A percentile compares a stretch with the other conserved stretches of the same genome.
These are phyloP conservation scores for Lepidium campestre DNA, from an alignment of 441 rosid genomes.

Conservation along the genomic window DNA sequence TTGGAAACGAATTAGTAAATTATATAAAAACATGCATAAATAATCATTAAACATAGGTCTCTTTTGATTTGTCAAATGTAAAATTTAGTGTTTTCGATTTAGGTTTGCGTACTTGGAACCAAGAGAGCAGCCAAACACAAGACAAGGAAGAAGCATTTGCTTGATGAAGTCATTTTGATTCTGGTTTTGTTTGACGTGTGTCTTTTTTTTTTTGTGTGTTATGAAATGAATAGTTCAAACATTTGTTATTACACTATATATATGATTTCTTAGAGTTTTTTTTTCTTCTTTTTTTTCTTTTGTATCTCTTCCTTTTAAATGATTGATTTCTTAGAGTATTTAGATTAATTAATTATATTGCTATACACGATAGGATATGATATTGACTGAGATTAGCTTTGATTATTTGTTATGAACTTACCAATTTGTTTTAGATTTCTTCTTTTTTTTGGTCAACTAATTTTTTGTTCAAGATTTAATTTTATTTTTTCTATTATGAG, in stretches of 20 bases:
- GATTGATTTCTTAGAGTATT: neutral
- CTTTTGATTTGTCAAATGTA: neutral
- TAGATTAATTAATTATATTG: neutral
- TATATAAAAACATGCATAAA: neutral
- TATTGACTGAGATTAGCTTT: neutral
- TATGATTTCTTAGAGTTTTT: no score
- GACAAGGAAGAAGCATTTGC: neutral
- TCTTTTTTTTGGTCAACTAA: neutral
- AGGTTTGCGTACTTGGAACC: neutral
- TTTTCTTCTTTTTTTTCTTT: no score
- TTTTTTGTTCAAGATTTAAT: neutral
- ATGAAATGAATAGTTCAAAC: no score
- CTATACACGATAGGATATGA: neutral
- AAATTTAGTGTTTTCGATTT: neutral
- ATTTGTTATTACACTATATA: no score
- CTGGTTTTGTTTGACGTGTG: no score
- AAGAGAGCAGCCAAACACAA: constrained; percentile 9
- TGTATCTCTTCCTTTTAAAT: no score
- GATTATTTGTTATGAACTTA: neutral
- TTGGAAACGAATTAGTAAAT: neutral
- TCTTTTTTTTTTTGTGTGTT: neutral
- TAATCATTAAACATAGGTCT: no score
- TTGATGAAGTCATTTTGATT: neutral
- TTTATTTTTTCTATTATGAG: no score
- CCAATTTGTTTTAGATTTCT: neutral